Base-by-base conservation (phyloP, 805 yeast genomes). In the Lipomyces lipofer region DNA sequence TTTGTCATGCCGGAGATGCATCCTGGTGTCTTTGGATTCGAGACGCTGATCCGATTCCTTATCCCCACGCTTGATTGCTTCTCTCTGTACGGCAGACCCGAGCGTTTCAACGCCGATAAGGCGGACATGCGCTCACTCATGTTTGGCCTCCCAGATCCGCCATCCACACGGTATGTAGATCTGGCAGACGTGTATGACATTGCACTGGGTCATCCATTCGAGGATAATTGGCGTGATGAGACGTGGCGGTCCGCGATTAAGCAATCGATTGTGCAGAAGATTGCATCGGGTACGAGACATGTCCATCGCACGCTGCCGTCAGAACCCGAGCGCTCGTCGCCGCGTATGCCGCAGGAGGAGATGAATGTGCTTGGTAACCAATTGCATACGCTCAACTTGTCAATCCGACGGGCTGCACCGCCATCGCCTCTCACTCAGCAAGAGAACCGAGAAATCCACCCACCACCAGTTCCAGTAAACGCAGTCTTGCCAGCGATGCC, bases 1-100 rank as follows among this genome's bases (percentile, higher is more conserved):
- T 88, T 88, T 67, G 69, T 88, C 64, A 87, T 89, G 94, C 95
- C 96, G 9, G 86, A 83, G 55, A 75, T 79, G 52, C 95, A 87
- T 65, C 88, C 91, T 5, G 86, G 92, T 7, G 95, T 89, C 17
- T 82, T 82, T 3, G 91, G 91, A 21, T 83, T 81, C 62, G 96
- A 88, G 69, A 88, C 92, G n/a, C 76, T 88, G 72, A 85, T 88
- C 52, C 75, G 96, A 60, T 86, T 85, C 66, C 73, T 86, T 58
- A 78, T 88, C 28, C 95, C 94, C 5, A 69, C 85, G 12, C 72
- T 86, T 63, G 95, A 89, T 66, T 79, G 88, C 1, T 89, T 87
- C 73, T 79, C 78, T 55, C 75, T 89, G 38, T 88, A 88, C 65
- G 96, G 96, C 21, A 78, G 96, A 45, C 96, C 96, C 0, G 74